Base-by-base conservation (phyloP, 179 eudicot genomes). In the Silene vulgaris region DNA sequence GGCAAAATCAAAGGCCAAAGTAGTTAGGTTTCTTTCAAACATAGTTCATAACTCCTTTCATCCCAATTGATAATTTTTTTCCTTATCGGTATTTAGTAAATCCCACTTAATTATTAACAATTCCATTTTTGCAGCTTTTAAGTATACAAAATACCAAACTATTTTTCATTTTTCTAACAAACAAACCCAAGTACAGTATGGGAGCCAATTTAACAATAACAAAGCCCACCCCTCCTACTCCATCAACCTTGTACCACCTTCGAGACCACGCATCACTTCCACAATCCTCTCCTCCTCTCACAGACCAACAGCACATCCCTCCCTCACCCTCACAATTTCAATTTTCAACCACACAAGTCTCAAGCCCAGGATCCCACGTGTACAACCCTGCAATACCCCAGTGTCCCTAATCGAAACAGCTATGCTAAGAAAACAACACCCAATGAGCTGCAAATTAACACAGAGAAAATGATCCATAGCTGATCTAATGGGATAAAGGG, bases 81-180 rank as follows among this genome's bases (percentile, higher is more conserved):
- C 67, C 32, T 63, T 63, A 2, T 40, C 48, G 8, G 48, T 40
- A 40, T 40, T 63, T 26, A 3, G 32, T 5, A 8, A 2, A 23
- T 26, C 66, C 28, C 67, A 26, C 67, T 63, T 63, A 29, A 63
- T 63, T 63, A 63, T 63, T 63, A 11, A 63, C 59, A 52, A 7
- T 63, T 63, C 14, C 35, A 4, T 63, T 21, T 63, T 63, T 63
- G 57, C 59, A 52, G 5, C 59, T 52, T 14, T 52, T 13, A 4
- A 14, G 17, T 23, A 4, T 63, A 63, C 67, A 63, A 63, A 63
- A 5, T 6, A 19, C 11, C 35, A 63, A 63, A 63, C 67, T 26
- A 63, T 11, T 26, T 2, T 62, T 50, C 57, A 14, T 50, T 3
- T 50, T 12, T 11, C 7, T n/a, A 50, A 50, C 57, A 50, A 50